Conservation (phyloP, 1,139 yeast genomes). For the Hanseniaspora gamundiae region DNA sequence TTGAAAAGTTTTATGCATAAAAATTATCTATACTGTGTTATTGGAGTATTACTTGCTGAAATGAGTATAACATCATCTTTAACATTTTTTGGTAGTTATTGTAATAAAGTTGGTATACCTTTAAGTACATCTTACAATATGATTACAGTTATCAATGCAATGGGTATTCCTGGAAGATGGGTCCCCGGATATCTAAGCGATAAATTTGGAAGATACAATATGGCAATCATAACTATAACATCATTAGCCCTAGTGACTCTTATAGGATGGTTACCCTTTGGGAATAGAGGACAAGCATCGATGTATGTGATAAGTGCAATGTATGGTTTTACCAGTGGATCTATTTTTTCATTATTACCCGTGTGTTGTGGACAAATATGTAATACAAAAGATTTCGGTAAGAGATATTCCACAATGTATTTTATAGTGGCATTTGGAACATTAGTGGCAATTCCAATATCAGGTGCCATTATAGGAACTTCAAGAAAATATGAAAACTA, state of each 20-base stretch:
- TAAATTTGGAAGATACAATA: conserved; percentile 37
- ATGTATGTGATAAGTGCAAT: conserved; percentile 36
- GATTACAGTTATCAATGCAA: conserved; percentile 36
- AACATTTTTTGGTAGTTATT: conserved; percentile 39
- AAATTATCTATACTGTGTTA: conserved; percentile 26
- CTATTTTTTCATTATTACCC: conserved; percentile 37
- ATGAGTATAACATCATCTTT: conserved; percentile 31
- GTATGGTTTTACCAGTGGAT: conserved; percentile 42
- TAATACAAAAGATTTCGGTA: conserved; percentile 50
- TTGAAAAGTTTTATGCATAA: conserved; percentile 32
- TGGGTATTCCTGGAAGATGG: conserved; percentile 39
- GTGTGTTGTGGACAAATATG: conserved; percentile 50
- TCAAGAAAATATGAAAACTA: conserved; percentile 10
- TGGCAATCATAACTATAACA: conserved; percentile 31
- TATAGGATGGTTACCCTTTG: conserved; percentile 35
- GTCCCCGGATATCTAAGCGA: conserved; percentile 39
- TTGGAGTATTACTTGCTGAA: conserved; percentile 34
- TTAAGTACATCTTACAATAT: conserved; percentile 33
- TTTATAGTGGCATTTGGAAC: conserved; percentile 49
- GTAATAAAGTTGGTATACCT: conserved; percentile 31
- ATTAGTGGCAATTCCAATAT: conserved; percentile 39
- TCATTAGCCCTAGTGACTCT: conserved; percentile 30
- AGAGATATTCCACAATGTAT: conserved; percentile 56
- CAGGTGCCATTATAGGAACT: conserved; percentile 35
- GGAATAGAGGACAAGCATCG: conserved; percentile 25